Evolutionary conservation across 192 early-diverging fungal species (phyloP).

Genomic region (Backusella morwellensis): DNA sequence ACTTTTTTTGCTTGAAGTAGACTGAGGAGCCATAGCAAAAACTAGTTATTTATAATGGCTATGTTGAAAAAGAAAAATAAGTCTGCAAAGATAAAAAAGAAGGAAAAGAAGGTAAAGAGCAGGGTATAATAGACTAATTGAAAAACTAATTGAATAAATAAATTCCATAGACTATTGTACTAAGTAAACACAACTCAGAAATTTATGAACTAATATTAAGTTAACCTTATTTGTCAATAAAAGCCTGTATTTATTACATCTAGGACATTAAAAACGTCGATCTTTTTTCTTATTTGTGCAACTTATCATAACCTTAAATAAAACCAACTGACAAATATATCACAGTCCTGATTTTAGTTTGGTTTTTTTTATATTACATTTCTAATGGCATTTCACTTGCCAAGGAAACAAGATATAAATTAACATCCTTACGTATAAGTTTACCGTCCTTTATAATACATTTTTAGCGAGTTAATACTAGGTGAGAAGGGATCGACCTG

Average conservation of each 20-base stretch:
- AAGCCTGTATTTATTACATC: neutral
- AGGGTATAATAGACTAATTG: neutral
- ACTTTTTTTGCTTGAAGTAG: neutral
- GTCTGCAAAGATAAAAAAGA: neutral
- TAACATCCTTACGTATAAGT: neutral
- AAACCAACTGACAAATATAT: neutral
- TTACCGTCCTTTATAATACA: no score
- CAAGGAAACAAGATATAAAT: neutral
- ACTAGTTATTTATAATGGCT: neutral
- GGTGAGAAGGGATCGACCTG: no score
- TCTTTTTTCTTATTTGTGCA: neutral
- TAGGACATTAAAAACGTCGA: neutral
- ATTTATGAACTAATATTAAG: neutral
- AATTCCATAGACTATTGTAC: neutral
- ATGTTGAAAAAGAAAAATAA: neutral
- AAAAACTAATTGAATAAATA: neutral
- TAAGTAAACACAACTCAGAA: neutral
- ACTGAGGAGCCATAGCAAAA: conserved; percentile 3
- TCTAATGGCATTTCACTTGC: neutral
- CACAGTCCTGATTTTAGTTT: neutral
- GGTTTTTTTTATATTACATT: neutral
- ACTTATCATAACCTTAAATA: neutral
- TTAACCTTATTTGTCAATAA: neutral
- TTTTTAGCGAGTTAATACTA: no score
- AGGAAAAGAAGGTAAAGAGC: neutral